phyloP scores from a whole-genome alignment of 441 rosid genomes.

The Aleurites moluccanus region DNA sequence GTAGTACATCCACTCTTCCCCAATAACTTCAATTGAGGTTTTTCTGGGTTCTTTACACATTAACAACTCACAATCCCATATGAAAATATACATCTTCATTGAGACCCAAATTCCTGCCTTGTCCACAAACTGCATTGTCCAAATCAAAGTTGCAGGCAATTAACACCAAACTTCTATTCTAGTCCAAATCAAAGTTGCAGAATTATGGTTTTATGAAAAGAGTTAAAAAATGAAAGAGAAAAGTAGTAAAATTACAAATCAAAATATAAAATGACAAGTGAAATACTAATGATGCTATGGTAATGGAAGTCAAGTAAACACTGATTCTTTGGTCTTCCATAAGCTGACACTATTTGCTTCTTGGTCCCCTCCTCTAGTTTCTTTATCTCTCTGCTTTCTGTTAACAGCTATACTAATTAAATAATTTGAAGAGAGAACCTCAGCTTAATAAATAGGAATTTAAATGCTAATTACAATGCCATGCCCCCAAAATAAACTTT shows the following conservation, averaged over 20 bases:
- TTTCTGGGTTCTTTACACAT: no score
- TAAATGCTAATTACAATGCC: constrained; percentile 9
- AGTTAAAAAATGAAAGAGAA: no score
- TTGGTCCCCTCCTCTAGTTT: not conserved
- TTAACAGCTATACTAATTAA: not conserved
- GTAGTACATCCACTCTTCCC: not conserved
- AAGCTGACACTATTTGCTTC: not conserved
- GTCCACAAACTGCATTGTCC: not conserved
- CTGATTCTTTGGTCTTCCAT: not conserved
- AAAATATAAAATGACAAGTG: no score
- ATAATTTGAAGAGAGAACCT: not conserved
- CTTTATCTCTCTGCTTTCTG: not conserved
- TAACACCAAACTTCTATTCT: not conserved
- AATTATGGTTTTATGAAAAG: no score
- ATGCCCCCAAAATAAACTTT: not conserved
- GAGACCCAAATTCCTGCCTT: not conserved
- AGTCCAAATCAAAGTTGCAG: no score
- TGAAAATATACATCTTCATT: no score
- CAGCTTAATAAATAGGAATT: constrained; percentile 7
- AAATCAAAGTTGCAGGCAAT: not conserved
- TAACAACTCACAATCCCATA: no score
- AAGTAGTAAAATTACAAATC: no score
- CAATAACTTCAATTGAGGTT: not conserved
- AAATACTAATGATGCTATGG: no score
- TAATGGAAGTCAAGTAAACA: not conserved